Percentiles rank a stretch among this genome's conserved stretches.
phyloP scores from a whole-genome alignment of 352 stramenopile species.

The Discostella stelligera region DNA sequence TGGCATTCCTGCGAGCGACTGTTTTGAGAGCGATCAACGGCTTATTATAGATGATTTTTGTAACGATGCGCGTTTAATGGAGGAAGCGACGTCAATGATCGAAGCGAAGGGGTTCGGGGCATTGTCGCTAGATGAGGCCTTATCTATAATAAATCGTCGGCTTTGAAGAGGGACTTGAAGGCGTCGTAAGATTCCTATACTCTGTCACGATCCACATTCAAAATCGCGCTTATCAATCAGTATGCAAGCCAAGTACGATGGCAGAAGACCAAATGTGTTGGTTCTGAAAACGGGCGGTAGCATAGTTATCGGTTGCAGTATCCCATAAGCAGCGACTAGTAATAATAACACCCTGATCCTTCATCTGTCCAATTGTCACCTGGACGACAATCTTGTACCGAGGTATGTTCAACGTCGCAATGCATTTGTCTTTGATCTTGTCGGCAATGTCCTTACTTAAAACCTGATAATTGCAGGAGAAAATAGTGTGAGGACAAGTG shows the following conservation, averaged over 20 bases:
- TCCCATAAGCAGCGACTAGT: slow-evolving; percentile 92
- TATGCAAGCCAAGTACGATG: slow-evolving; percentile 89
- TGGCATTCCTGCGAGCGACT: neutral
- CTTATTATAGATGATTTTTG: slow-evolving; percentile 60
- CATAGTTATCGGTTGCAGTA: slow-evolving; percentile 91
- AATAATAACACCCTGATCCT: slow-evolving; percentile 90
- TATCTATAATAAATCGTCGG: slow-evolving; percentile 74
- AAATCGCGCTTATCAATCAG: slow-evolving; percentile 69
- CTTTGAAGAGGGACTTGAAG: slow-evolving; percentile 2
- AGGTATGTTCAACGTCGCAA: slow-evolving; percentile 66
- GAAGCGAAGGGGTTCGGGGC: slow-evolving; percentile 58
- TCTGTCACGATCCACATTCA: neutral
- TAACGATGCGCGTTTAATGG: slow-evolving; percentile 54
- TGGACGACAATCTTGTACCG: slow-evolving; percentile 94
- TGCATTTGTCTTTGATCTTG: slow-evolving; percentile 58
- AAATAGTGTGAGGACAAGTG: neutral
- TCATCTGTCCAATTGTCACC: slow-evolving; percentile 90
- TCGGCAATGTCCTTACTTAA: slow-evolving; percentile 50
- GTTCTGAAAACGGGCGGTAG: slow-evolving; percentile 87
- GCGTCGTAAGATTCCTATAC: neutral
- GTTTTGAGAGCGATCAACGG: slow-evolving; percentile 8
- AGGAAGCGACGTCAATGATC: slow-evolving; percentile 69
- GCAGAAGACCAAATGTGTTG: slow-evolving; percentile 88
- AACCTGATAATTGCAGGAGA: neutral
- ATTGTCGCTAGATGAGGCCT: slow-evolving; percentile 58